A percentile compares a stretch with the other conserved stretches of the same genome.
Evolutionary conservation across 176 grass and related monocot species (phyloP).

Genomic region (Dendrocalamus sinicus): DNA sequence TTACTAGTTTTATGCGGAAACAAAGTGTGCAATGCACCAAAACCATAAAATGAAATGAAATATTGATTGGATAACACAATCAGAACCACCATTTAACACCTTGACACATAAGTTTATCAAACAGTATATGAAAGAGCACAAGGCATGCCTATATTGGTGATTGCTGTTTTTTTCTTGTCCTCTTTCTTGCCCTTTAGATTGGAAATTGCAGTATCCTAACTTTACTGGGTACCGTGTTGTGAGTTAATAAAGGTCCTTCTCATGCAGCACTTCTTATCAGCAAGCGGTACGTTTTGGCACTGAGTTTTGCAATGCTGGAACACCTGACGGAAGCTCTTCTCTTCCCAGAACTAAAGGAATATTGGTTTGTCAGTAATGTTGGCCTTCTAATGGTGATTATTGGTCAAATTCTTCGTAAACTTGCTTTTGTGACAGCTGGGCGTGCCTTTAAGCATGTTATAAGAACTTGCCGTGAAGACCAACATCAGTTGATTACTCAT

Average conservation of each 20-base stretch:
- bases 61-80: conserved; percentile 24
- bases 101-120: not conserved
- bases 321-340: conserved; percentile 72
- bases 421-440: conserved; percentile 78
- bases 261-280: conserved; percentile 88
- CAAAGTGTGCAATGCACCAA: not conserved
- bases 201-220: conserved; percentile 28
- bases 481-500: conserved; percentile 84
- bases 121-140: not conserved
- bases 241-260: conserved; percentile 46
- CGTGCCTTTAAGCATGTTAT: conserved; percentile 78
- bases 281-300: conserved; percentile 81
- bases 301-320: conserved; percentile 84
- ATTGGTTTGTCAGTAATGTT: conserved; percentile 70
- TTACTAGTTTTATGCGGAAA: not conserved
- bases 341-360: conserved; percentile 71
- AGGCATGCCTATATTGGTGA: not conserved
- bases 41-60: not conserved
- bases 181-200: conserved; percentile 19
- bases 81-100: not conserved
- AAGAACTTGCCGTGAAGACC: conserved; percentile 68
- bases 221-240: conserved; percentile 3
- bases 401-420: conserved; percentile 83
- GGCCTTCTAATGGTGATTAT: conserved; percentile 81
- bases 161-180: not conserved